These are phyloP conservation scores for Fusarium cicatricum DNA, from an alignment of 2,329 filamentous ascomycete genomes.

Conservation along the genomic window DNA sequence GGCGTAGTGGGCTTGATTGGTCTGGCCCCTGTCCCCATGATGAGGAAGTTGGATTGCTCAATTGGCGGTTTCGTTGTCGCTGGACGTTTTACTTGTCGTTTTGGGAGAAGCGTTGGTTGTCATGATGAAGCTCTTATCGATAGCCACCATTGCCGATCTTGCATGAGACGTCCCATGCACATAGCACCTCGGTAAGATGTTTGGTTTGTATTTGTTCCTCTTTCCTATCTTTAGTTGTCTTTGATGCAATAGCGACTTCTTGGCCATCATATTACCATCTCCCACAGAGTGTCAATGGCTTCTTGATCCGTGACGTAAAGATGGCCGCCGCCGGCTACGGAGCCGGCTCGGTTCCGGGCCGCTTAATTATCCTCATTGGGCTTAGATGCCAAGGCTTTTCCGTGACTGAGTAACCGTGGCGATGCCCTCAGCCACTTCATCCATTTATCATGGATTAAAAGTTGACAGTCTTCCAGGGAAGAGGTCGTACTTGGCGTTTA, in stretches of 20 bases:
- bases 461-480: too few relatives aligned
- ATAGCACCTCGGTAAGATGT: too few relatives aligned
- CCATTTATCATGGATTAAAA: too few relatives aligned
- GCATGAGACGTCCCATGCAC: too few relatives aligned
- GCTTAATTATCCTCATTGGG: conserved; percentile 9
- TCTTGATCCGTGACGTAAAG: background rate
- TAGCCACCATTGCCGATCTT: too few relatives aligned
- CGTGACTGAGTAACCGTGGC: too few relatives aligned
- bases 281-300: too few relatives aligned
- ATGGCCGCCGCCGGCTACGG: background rate
- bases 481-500: too few relatives aligned
- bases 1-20: background rate
- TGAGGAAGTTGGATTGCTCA: conserved; percentile 3
- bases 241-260: background rate
- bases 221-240: too few relatives aligned
- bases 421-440: too few relatives aligned
- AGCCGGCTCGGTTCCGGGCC: conserved; percentile 14
- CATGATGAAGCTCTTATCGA: too few relatives aligned
- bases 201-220: too few relatives aligned
- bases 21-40: background rate
- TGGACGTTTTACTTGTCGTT: conserved; percentile 11
- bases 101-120: background rate
- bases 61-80: background rate
- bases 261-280: background rate
- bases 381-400: conserved; percentile 9